Conservation (phyloP, 2,329 filamentous ascomycete species). For the Aspergillus latus region DNA sequence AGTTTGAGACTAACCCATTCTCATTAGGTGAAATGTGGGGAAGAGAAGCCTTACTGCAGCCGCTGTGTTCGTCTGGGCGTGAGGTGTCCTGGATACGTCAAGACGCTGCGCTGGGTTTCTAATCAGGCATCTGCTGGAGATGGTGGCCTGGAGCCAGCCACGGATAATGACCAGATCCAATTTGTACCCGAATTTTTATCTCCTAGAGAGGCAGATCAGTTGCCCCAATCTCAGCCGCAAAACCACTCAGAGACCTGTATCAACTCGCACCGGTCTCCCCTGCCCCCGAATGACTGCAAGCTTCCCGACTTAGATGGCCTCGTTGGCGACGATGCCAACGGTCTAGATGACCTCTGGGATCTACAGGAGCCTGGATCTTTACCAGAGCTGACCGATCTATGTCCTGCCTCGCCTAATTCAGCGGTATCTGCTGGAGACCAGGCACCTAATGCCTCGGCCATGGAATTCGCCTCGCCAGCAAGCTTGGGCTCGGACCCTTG, state of each 20-base stretch:
- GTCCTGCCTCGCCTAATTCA: constrained; percentile 26
- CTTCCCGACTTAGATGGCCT: constrained; percentile 11
- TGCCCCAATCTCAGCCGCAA: constrained; percentile 4
- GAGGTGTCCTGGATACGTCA: constrained; percentile 39
- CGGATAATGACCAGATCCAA: constrained; percentile 3
- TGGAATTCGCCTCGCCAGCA: constrained; percentile 22
- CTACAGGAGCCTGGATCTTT: constrained; percentile 29
- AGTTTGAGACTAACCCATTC: constrained; percentile 1
- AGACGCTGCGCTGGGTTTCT: constrained; percentile 40
- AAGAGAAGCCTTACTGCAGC: constrained; percentile 40
- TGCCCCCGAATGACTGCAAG: constrained; percentile 10
- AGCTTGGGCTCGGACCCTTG: constrained; percentile 25
- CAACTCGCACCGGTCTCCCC: constrained; percentile 9
- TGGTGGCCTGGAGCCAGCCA: constrained; percentile 11
- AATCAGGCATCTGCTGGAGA: constrained; percentile 27
- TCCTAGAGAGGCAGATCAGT: constrained; percentile 2
- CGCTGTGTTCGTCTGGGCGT: constrained; percentile 41
- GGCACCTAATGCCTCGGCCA: constrained; percentile 16
- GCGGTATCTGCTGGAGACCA: constrained; percentile 9
- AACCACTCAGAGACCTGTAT: constrained; percentile 4
- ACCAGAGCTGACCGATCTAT: constrained; percentile 36
- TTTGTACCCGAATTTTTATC: constrained; percentile 5
- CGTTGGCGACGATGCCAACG: constrained; percentile 19
- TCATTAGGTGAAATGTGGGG: constrained; percentile 41
- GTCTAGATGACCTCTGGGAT: constrained; percentile 35